These are phyloP conservation scores for Rhizoclosmatium globosum DNA, from an alignment of 192 early-diverging fungal species.

Conservation along the genomic window DNA sequence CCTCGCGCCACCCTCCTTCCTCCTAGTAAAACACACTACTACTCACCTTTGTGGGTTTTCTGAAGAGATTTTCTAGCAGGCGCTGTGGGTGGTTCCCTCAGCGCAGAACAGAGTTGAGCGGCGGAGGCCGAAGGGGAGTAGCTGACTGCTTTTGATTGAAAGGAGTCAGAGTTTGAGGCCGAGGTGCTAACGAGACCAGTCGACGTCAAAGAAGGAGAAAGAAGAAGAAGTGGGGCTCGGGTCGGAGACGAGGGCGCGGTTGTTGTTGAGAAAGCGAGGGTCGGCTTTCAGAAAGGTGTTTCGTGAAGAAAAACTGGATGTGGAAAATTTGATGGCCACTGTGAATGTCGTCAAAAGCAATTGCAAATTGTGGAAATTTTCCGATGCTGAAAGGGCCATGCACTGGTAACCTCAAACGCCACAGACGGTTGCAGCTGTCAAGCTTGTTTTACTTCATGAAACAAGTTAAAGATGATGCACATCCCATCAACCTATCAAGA, in stretches of 20 bases:
- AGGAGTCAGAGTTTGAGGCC: background rate
- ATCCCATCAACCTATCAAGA: too few relatives aligned
- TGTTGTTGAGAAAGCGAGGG: background rate
- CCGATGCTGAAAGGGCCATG: too few relatives aligned
- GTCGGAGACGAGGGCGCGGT: background rate
- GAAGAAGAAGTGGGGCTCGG: background rate
- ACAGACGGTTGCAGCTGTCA: too few relatives aligned
- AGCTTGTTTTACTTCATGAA: too few relatives aligned
- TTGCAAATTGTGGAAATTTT: too few relatives aligned
- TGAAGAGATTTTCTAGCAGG: constrained; percentile 39
- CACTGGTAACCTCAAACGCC: too few relatives aligned
- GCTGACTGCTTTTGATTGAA: background rate
- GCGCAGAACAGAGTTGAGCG: constrained; percentile 22
- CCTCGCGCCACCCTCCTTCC: background rate
- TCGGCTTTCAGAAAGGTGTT: background rate
- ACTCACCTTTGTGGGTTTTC: constrained; percentile 24
- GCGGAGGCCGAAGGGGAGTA: constrained; percentile 14
- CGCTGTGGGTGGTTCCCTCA: constrained; percentile 38
- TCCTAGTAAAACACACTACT: background rate
- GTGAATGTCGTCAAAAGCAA: too few relatives aligned
- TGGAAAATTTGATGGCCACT: too few relatives aligned
- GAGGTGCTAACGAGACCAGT: background rate
- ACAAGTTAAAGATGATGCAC: too few relatives aligned
- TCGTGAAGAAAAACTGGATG: too few relatives aligned
- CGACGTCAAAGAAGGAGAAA: background rate